Conservation (phyloP, 2,329 filamentous ascomycete species). For the Colletotrichum orbiculare region DNA sequence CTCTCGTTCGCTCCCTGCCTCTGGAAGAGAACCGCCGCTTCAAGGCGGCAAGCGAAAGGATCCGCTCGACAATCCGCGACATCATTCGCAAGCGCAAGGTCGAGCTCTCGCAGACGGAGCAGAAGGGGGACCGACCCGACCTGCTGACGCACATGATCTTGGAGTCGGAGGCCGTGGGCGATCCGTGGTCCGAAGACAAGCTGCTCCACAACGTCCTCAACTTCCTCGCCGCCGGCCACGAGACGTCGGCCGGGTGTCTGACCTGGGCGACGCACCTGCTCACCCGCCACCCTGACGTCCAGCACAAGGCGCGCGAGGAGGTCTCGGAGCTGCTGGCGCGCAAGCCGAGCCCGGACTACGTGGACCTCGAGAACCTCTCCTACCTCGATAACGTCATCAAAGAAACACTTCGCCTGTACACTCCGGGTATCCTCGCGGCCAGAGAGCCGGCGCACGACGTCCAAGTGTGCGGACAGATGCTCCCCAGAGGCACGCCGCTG, state of each 20-base stretch:
- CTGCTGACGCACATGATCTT: slow-evolving; percentile 49
- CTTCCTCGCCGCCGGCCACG: slow-evolving; percentile 56
- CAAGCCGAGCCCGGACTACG: slow-evolving; percentile 51
- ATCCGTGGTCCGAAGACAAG: slow-evolving; percentile 41
- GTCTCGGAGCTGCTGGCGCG: slow-evolving; percentile 52
- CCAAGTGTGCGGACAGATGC: slow-evolving; percentile 45
- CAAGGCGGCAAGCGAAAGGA: slow-evolving; percentile 43
- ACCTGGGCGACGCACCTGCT: slow-evolving; percentile 55
- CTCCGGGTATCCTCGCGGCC: slow-evolving; percentile 48
- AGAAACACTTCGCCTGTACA: slow-evolving; percentile 55
- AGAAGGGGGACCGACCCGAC: slow-evolving; percentile 39
- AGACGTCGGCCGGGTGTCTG: slow-evolving; percentile 55
- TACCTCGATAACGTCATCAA: slow-evolving; percentile 57
- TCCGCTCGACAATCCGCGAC: slow-evolving; percentile 44
- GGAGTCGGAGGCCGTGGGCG: slow-evolving; percentile 41
- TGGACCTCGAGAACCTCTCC: slow-evolving; percentile 48
- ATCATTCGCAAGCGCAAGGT: slow-evolving; percentile 42
- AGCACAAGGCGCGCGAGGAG: slow-evolving; percentile 52
- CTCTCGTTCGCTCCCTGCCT: slow-evolving; percentile 48
- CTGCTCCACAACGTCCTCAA: slow-evolving; percentile 55
- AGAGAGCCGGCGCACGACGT: slow-evolving; percentile 47
- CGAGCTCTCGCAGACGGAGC: slow-evolving; percentile 36
- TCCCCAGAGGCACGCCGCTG: slow-evolving; percentile 51
- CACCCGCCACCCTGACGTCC: slow-evolving; percentile 48
- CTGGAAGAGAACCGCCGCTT: slow-evolving; percentile 50